Conservation (phyloP, 2,329 filamentous ascomycete genomes). For the Juglanconis juglandina region DNA sequence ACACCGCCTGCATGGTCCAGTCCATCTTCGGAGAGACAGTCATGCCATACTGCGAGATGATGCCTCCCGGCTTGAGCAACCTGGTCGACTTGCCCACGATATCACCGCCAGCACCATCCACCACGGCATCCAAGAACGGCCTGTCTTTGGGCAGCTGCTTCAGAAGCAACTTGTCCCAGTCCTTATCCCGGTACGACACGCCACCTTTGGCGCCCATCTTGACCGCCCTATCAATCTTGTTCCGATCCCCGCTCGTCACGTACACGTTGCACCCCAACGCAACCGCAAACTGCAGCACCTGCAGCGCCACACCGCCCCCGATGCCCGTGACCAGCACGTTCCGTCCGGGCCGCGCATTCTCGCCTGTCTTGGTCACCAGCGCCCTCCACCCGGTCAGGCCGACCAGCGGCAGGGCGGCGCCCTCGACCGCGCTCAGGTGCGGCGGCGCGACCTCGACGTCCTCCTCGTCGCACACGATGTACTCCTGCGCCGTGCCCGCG, state of each 20-base stretch:
- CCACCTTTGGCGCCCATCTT: slow-evolving; percentile 75
- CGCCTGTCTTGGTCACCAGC: slow-evolving; percentile 68
- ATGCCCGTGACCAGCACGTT: slow-evolving; percentile 89
- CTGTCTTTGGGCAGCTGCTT: slow-evolving; percentile 60
- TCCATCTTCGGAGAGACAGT: slow-evolving; percentile 81
- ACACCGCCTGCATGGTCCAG: slow-evolving; percentile 76
- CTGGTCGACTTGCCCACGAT: slow-evolving; percentile 66
- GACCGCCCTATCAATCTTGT: slow-evolving; percentile 71
- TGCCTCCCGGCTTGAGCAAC: slow-evolving; percentile 75
- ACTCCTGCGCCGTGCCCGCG: slow-evolving; percentile 72
- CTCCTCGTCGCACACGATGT: slow-evolving; percentile 61
- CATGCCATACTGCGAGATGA: slow-evolving; percentile 91
- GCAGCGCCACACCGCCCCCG: slow-evolving; percentile 85
- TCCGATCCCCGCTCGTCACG: slow-evolving; percentile 71
- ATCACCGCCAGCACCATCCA: slow-evolving; percentile 89
- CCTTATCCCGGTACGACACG: slow-evolving; percentile 73
- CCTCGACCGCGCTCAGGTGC: slow-evolving; percentile 71
- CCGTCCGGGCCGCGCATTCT: slow-evolving; percentile 57
- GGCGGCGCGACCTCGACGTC: slow-evolving; percentile 75
- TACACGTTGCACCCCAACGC: slow-evolving; percentile 74
- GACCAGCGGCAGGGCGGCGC: slow-evolving; percentile 78
- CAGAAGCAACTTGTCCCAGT: slow-evolving; percentile 76
- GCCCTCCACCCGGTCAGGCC: slow-evolving; percentile 88
- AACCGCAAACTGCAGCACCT: slow-evolving; percentile 75
- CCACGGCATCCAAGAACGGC: slow-evolving; percentile 73